These are phyloP conservation scores for Penicillium thymicola DNA, from an alignment of 2,329 filamentous ascomycete species.

Conservation along the genomic window DNA sequence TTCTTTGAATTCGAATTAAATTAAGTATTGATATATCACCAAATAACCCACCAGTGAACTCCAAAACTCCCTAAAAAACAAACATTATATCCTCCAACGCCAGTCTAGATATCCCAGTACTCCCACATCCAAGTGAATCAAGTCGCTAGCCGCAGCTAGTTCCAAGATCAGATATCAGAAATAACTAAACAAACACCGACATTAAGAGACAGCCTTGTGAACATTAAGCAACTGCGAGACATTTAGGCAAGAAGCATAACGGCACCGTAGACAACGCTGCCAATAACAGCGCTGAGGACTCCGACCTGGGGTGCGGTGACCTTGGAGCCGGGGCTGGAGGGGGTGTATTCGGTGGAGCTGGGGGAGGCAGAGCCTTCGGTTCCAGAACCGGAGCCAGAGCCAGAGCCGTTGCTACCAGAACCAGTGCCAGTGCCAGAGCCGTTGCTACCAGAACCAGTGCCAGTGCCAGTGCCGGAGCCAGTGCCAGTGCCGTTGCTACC, in stretches of 20 bases:
- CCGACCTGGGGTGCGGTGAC: slow-evolving; percentile 21
- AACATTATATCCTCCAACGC: slow-evolving; percentile 13
- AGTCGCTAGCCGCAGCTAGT: slow-evolving; percentile 9
- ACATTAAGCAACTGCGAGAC: slow-evolving; percentile 4
- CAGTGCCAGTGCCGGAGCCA: background rate
- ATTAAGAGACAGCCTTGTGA: slow-evolving; percentile 7
- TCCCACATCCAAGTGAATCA: background rate
- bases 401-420: background rate
- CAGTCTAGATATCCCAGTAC: slow-evolving; percentile 2
- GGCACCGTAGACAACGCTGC: slow-evolving; percentile 14
- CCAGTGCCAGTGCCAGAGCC: slow-evolving; percentile 1
- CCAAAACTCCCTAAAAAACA: background rate
- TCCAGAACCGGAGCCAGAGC: background rate
- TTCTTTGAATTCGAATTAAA: slow-evolving; percentile 17
- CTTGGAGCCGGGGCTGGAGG: slow-evolving; percentile 29
- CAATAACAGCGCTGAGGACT: slow-evolving; percentile 2
- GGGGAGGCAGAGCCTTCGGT: slow-evolving; percentile 4
- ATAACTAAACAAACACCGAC: slow-evolving; percentile 4
- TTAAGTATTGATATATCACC: slow-evolving; percentile 13
- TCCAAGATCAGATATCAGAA: background rate
- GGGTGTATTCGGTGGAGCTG: slow-evolving; percentile 17
- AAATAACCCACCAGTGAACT: background rate
- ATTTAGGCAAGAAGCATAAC: slow-evolving; percentile 27
- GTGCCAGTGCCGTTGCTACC: background rate
- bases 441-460: background rate